phyloP scores from a whole-genome alignment of 805 yeast genomes.

The Saturnispora sekii region DNA sequence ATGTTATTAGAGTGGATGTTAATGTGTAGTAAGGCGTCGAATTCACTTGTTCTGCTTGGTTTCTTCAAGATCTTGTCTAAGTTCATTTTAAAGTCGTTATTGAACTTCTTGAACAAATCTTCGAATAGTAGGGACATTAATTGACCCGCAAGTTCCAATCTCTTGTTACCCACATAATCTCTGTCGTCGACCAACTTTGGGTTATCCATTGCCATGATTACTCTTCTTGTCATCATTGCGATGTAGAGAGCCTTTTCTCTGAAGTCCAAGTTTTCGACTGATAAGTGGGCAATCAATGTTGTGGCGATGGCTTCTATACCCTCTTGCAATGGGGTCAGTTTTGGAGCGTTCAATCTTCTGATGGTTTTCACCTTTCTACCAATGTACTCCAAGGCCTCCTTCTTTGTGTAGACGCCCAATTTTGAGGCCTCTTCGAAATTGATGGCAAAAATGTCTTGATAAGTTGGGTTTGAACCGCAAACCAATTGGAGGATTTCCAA shows the following conservation, averaged over 20 bases:
- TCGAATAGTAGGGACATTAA: constrained; percentile 90
- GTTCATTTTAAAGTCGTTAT: constrained; percentile 86
- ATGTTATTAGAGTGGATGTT: constrained; percentile 88
- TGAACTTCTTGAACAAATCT: constrained; percentile 94
- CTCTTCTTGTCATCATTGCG: constrained; percentile 95
- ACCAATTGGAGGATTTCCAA: constrained; percentile 88
- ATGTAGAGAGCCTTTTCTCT: constrained; percentile 90
- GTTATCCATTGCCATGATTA: constrained; percentile 88
- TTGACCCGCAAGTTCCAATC: constrained; percentile 96
- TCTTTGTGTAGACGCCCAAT: constrained; percentile 79
- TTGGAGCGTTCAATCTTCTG: constrained; percentile 77
- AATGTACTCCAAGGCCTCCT: constrained; percentile 83
- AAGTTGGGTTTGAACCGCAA: constrained; percentile 80
- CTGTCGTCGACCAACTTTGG: constrained; percentile 96
- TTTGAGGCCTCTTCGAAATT: constrained; percentile 91
- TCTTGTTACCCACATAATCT: constrained; percentile 96
- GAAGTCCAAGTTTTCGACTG: constrained; percentile 75
- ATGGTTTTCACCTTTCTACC: constrained; percentile 90
- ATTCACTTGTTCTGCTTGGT: constrained; percentile 90
- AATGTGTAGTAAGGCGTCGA: constrained; percentile 84
- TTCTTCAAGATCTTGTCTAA: constrained; percentile 89
- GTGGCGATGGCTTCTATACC: constrained; percentile 96
- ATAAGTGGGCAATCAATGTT: constrained; percentile 89
- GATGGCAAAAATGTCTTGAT: constrained; percentile 86
- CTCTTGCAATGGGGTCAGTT: constrained; percentile 74